Base-by-base conservation (phyloP, 2,329 filamentous ascomycete genomes). In the Colletotrichum eremochloae region DNA sequence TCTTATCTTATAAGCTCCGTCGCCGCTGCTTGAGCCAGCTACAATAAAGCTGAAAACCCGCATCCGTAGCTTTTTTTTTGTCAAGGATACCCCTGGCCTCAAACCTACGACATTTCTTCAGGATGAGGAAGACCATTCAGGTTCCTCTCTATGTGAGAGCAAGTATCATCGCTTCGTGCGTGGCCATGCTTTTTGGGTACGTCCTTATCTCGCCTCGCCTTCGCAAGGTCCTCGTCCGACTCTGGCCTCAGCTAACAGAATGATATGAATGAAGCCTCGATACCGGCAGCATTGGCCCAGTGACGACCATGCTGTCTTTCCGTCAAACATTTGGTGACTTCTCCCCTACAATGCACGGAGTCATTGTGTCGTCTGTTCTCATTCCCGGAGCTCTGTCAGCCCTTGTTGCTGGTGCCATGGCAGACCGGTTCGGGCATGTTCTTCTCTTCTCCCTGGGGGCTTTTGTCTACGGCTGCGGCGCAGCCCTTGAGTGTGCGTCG, bases 381-480 rank as follows among this genome's bases (percentile, higher is more conserved):
- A 84, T 91, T 33, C 86, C 89, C 0, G 90, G 88, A 7, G 89
- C 87, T 0, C 79, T 91, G 15, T 87, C 89, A 0, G 89, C 90
- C 0, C 83, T 91, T 33, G 83, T 91, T 46, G 88, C 89, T 0
- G 86, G 90, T 1, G 82, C 86, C 56, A 81, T 92, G 2, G 87
- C 83, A 9, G 86, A 86, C 75, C 83, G 79, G 68, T 86, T 88
- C 24, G 90, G 90, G 0, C 84, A 89, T 12, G 82, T 86, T 0
- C 82, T 82, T n/a, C 83, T 84, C 0, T 87, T 91, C 33, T 82
- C 82, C 1, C 81, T 87, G 20, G 89, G 89, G 0, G 83, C 86
- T 0, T 72, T 72, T 40, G 58, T 90, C 9, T 91, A 89, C 70
- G 85, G 81, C 1, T 65, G 89, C 2, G 88, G 89, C 0, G 86